These are phyloP conservation scores for Tulasnella sp. DNA, from an alignment of 768 basidiomycete genomes.

Conservation along the genomic window DNA sequence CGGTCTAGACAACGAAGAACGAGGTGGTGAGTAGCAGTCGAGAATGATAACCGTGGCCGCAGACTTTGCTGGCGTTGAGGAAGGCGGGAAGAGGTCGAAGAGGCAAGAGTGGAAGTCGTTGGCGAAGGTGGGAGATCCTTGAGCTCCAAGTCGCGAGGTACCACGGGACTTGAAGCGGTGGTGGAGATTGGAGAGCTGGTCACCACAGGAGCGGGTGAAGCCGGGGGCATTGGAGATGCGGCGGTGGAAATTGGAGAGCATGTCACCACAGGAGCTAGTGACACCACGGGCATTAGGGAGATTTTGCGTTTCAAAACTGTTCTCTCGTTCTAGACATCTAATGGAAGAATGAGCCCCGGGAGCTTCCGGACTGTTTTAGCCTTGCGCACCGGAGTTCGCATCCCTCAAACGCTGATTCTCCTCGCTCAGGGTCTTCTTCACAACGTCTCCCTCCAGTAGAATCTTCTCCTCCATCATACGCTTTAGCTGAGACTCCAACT, in stretches of 20 bases:
- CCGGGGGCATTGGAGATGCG: neutral
- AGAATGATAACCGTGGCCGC: neutral
- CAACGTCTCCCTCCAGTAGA: conserved; percentile 45
- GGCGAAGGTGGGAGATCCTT: conserved; percentile 8
- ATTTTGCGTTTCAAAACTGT: neutral
- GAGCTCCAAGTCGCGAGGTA: neutral
- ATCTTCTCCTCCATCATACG: conserved; percentile 46
- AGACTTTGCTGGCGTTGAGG: conserved; percentile 2
- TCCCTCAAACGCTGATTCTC: conserved; percentile 45
- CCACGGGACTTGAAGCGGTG: neutral
- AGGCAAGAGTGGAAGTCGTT: neutral
- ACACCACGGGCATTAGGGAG: neutral
- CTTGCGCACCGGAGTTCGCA: conserved; percentile 42
- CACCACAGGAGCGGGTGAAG: neutral
- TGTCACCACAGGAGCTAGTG: neutral
- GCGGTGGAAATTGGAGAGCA: neutral
- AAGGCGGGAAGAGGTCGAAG: neutral
- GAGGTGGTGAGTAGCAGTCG: neutral
- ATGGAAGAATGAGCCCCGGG: neutral
- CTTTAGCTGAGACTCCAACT: conserved; percentile 41
- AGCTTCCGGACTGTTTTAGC: too few relatives aligned
- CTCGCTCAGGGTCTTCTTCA: conserved; percentile 42
- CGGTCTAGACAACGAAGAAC: neutral
- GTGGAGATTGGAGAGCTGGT: neutral
- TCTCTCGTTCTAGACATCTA: neutral